These are phyloP conservation scores for Berberis thunbergii DNA, from an alignment of 164 flowering plant genomes.

Conservation along the genomic window DNA sequence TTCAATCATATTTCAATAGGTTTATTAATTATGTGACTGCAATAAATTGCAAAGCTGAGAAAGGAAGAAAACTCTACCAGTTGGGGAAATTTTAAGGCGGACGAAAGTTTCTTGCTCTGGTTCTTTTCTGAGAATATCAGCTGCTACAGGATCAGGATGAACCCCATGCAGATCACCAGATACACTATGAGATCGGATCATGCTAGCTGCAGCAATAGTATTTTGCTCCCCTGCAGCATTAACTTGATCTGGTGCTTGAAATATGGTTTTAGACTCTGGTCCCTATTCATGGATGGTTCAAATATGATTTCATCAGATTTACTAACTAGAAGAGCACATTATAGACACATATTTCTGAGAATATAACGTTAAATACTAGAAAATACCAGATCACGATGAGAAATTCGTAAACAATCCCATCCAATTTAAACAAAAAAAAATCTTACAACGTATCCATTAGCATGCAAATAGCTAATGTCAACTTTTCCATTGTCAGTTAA, in stretches of 20 bases:
- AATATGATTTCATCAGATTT: background rate
- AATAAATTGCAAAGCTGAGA: too few species aligned
- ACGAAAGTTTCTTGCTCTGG: constrained; percentile 24
- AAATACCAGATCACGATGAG: too few species aligned
- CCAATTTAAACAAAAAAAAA: background rate
- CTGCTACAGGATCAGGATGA: constrained; percentile 94
- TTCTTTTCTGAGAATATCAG: constrained; percentile 69
- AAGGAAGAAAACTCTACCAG: constrained; percentile 33
- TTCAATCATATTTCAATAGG: too few species aligned
- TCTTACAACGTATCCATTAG: constrained; percentile 73
- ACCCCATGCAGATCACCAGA: constrained; percentile 98
- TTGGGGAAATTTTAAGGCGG: constrained; percentile 62
- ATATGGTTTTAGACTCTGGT: constrained; percentile 26
- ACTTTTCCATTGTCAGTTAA: constrained; percentile 48
- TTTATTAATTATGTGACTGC: too few species aligned
- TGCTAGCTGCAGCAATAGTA: constrained; percentile 58
- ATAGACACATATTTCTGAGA: background rate
- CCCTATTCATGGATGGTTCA: constrained; percentile 27
- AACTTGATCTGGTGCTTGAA: constrained; percentile 33
- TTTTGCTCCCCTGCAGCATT: constrained; percentile 53
- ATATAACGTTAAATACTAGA: too few species aligned
- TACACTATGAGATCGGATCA: constrained; percentile 89
- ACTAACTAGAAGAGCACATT: background rate
- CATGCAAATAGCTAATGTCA: constrained; percentile 51
- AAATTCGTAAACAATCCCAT: background rate